A percentile compares a stretch with the other conserved stretches of the same genome.
Evolutionary conservation across 2,329 filamentous ascomycete genomes (phyloP).

Genomic region (Fusarium equiseti): DNA sequence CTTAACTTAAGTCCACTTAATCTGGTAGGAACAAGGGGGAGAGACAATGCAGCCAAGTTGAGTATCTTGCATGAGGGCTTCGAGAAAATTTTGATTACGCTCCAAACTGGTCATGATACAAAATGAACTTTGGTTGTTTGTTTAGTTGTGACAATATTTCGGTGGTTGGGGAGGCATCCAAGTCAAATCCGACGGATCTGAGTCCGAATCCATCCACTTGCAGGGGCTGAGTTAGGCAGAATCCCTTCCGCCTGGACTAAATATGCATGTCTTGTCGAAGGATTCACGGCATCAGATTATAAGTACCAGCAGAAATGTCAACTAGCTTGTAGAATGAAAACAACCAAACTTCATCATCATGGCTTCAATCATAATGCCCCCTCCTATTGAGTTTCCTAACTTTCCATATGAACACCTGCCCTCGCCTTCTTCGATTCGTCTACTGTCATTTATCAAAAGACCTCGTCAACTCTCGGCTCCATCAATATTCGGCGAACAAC

Average conservation of each 20-base stretch:
- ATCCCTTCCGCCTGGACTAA: neutral
- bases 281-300: neutral
- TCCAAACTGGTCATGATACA: too few relatives aligned
- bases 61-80: too few relatives aligned
- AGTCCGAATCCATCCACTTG: neutral
- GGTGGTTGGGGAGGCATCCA: too few relatives aligned
- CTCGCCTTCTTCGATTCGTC: neutral
- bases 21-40: too few relatives aligned
- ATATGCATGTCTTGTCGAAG: neutral
- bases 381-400: neutral
- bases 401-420: neutral
- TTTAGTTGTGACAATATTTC: too few relatives aligned
- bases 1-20: too few relatives aligned
- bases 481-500: neutral
- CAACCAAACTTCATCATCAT: neutral
- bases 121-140: too few relatives aligned
- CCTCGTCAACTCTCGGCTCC: constrained; percentile 4
- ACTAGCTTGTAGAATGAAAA: neutral
- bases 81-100: too few relatives aligned
- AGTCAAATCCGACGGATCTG: too few relatives aligned
- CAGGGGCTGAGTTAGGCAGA: neutral
- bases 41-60: too few relatives aligned
- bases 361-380: neutral
- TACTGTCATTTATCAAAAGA: constrained; percentile 1
- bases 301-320: neutral